These are phyloP conservation scores for Globisporangium cylindrosporum DNA, from an alignment of 352 stramenopile genomes.

Conservation along the genomic window DNA sequence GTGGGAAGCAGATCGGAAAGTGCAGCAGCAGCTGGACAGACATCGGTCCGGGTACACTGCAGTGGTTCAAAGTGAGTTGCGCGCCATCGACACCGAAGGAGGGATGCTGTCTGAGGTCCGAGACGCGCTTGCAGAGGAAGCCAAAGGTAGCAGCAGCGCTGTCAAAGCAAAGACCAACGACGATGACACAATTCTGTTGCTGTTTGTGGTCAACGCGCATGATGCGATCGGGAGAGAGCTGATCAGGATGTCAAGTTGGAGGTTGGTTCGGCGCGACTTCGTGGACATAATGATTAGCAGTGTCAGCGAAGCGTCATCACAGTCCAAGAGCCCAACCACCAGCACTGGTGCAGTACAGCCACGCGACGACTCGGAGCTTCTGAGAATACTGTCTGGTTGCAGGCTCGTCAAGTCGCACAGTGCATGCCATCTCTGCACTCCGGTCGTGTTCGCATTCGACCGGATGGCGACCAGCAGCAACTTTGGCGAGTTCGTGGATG, in stretches of 20 bases:
- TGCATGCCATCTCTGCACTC: slow-evolving; percentile 10
- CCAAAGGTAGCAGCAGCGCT: not conserved
- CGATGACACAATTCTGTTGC: not conserved
- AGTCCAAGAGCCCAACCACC: not conserved
- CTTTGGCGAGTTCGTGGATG: not conserved
- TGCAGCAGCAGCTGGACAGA: slow-evolving; percentile 10
- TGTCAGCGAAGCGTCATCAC: not conserved
- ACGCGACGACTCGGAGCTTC: not conserved
- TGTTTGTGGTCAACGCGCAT: not conserved
- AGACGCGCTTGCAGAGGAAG: not conserved
- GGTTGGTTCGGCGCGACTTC: not conserved
- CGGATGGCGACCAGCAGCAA: not conserved
- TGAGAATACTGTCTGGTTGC: not conserved
- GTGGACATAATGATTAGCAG: not conserved
- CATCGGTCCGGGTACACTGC: slow-evolving; percentile 6
- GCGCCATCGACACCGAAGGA: not conserved
- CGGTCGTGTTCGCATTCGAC: not conserved
- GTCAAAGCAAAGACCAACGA: too few relatives aligned
- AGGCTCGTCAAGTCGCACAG: not conserved
- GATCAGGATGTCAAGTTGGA: not conserved
- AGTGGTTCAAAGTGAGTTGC: not conserved
- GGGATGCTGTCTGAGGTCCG: not conserved
- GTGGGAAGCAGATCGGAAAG: slow-evolving; percentile 4
- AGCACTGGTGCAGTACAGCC: not conserved
- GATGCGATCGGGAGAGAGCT: not conserved